Evolutionary conservation across 2,329 filamentous ascomycete genomes (phyloP), one percentile per base, ranked within the genome.

Genomic region (Rutstroemia sydowiana): DNA sequence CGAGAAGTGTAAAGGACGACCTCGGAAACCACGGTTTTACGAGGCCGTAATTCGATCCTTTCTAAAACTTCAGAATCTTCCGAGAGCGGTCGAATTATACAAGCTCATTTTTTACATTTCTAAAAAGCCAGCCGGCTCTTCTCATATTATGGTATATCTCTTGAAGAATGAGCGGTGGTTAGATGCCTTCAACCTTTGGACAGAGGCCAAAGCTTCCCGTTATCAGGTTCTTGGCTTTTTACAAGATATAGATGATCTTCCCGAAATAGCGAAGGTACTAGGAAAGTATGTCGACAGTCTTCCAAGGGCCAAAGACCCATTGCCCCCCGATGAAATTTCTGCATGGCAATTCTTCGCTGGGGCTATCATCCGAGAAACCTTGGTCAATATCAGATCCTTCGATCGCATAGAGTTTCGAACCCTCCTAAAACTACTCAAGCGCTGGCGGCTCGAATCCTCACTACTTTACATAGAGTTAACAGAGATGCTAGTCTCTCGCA

Each of bases 11-110:
- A 46, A 46, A n/a, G 23, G 42, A 28, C 49, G 66, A 8, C 50
- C 68, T 34, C 71, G 74, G 23, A 68, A 65, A 2, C 58, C 65
- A 7, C 64, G 66, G 4, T 70, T 75, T 48, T 81, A 78, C 60
- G 61, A 68, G 47, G 61, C 67, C 37, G 68, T 72, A 23, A 69
- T 75, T 20, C 65, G 66, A 40, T 70, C 76, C 20, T 69, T 73
- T 53, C 56, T 78, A 23, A 62, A 58, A n/a, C 63, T 73, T 14
- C 62, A 68, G 18, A 64, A 71, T 53, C 53, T 69, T 13, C 66
- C 65, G 10, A 68, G 70, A 36, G 67, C 68, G 3, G 56, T 61
- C 18, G 45, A 56, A 34, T 28, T 63, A n/a, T 55, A 65, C 36
- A 44, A 52, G 44, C 45, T 43, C 5, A 57, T 60, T 13, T 31